Base-by-base conservation (phyloP, 257 asterid species). In the Solanum piurae region DNA sequence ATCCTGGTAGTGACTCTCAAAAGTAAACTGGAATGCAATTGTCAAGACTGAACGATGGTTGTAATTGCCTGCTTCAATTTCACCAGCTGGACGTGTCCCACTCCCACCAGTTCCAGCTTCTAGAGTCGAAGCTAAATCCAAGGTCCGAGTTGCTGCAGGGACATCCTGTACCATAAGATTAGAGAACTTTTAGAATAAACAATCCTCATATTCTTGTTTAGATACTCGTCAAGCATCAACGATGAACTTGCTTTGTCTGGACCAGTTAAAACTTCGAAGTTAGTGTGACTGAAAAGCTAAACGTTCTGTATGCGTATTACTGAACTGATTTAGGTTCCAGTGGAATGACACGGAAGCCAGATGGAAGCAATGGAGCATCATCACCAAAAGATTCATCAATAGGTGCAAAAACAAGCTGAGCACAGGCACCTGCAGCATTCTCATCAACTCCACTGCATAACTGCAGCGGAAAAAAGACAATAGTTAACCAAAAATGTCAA, bases 321-420 rank as follows among this genome's bases (percentile, higher is more conserved):
- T 66, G 87, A 92, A 97, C 99, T 89, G 98, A 91, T 96, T 95
- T 95, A 86, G 96, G 93, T 82, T 93, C 99, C 90, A 97, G 88
- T 5, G 99, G 98, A 73, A 97, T 97, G 87, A 97, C 98, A 55
- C 96, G 99, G 86, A 97, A 97, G 20, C 99, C 99, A 55, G 99
- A 96, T 14, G 99, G 95, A 49, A 96, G 94, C 91, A 97, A 38
- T 23, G 96, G 97, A 76, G 98, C 99, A 86, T 97, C 99, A 36
- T 97, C 99, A 18, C 98, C 98, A 68, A 97, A 96, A 21, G 98
- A 93, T 88, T 95, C 99, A 66, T 96, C 98, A 20, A 97, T 96
- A 3, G 99, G 98, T 52, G 99, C 98, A 91, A 97, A 97, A 82
- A 97, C 98, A 12, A 97, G 98, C 94, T 97, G 98, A 87, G 98